Conservation (phyloP, 345 rosid species). For the Camelina laxa region DNA sequence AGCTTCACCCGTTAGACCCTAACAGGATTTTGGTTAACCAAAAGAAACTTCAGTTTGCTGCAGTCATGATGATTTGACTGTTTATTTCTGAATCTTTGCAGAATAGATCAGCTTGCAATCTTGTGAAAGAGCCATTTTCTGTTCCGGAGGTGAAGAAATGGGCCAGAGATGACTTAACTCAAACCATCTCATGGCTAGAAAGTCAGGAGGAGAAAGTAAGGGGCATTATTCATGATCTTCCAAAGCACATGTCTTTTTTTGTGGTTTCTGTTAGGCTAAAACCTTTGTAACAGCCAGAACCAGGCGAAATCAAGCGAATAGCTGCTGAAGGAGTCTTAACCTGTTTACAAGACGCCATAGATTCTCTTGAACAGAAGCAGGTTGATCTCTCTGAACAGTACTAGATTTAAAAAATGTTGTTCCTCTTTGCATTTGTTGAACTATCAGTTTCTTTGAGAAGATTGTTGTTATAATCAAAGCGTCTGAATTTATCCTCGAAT, state of each 20-base stretch:
- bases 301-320: slow-evolving; percentile 71
- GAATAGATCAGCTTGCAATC: slow-evolving; percentile 46
- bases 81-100: slow-evolving; percentile 42
- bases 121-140: slow-evolving; percentile 47
- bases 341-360: slow-evolving; percentile 89
- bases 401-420: neutral
- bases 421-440: slow-evolving; percentile 21
- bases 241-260: neutral
- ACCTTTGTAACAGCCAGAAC: slow-evolving; percentile 67
- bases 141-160: slow-evolving; percentile 68
- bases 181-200: slow-evolving; percentile 79
- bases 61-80: slow-evolving; percentile 22
- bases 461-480: slow-evolving; percentile 8
- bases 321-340: slow-evolving; percentile 89
- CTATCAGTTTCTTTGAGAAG: slow-evolving; percentile 18
- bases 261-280: slow-evolving; percentile 24
- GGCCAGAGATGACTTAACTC: slow-evolving; percentile 71
- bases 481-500: slow-evolving; percentile 20
- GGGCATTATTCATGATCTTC: neutral
- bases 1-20: slow-evolving; percentile 9
- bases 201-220: slow-evolving; percentile 86
- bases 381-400: slow-evolving; percentile 43
- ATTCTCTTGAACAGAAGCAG: slow-evolving; percentile 79
- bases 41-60: slow-evolving; percentile 18
- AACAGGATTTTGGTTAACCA: slow-evolving; percentile 16